Conservation (phyloP, 2,329 filamentous ascomycete species). For the Botryosphaeria agaves region DNA sequence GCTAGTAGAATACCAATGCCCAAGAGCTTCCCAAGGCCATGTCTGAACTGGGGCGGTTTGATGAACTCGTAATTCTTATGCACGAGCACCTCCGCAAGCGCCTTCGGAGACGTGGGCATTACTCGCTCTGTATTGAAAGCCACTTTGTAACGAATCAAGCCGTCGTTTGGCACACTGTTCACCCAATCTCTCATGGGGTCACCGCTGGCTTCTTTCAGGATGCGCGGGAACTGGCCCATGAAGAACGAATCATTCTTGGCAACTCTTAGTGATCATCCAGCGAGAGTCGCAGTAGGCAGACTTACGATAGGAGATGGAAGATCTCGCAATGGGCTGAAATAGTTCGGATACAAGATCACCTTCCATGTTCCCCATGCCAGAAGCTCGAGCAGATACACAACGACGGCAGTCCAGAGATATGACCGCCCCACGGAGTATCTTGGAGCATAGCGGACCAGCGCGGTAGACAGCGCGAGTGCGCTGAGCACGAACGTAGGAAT, state of each 20-base stretch:
- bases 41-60: constrained; percentile 28
- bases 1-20: constrained; percentile 60
- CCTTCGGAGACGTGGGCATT: constrained; percentile 27
- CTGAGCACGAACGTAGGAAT: no score
- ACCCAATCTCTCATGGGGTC: constrained; percentile 33
- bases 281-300: not conserved
- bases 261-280: constrained; percentile 1
- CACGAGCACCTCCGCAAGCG: constrained; percentile 30
- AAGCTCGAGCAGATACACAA: constrained; percentile 22
- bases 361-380: constrained; percentile 20
- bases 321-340: constrained; percentile 39
- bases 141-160: constrained; percentile 34
- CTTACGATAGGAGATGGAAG: constrained; percentile 18
- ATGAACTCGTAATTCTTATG: constrained; percentile 33
- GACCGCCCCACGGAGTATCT: constrained; percentile 12
- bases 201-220: constrained; percentile 24
- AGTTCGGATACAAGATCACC: constrained; percentile 38
- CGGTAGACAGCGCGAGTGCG: no score
- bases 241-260: constrained; percentile 15
- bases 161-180: constrained; percentile 35
- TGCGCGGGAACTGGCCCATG: constrained; percentile 23
- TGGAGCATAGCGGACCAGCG: constrained; percentile 16
- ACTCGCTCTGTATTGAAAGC: constrained; percentile 28
- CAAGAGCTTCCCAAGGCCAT: constrained; percentile 43
- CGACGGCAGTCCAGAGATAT: constrained; percentile 20